A percentile compares a stretch with the other conserved stretches of the same genome.
phyloP scores from a whole-genome alignment of 208 protist species.

The Leishmania guyanensis region DNA sequence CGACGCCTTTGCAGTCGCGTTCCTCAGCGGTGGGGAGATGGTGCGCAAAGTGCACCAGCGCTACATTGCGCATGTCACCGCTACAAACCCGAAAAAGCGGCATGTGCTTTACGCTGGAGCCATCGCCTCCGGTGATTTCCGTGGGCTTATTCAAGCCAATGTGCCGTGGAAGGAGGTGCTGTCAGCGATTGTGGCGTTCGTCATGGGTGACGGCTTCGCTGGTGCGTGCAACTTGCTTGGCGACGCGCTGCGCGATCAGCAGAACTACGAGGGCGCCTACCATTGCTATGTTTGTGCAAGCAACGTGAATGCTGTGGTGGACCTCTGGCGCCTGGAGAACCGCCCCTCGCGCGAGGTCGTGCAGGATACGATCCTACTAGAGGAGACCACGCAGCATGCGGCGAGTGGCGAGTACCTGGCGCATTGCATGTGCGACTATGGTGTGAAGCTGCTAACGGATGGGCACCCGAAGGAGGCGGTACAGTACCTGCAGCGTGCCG shows the following conservation, averaged over 20 bases:
- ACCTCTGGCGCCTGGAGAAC: slow-evolving; percentile 58
- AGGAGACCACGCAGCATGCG: slow-evolving; percentile 59
- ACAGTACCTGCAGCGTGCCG: slow-evolving; percentile 59
- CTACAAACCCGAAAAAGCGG: slow-evolving; percentile 45
- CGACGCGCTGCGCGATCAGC: slow-evolving; percentile 39
- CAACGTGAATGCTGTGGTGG: slow-evolving; percentile 73
- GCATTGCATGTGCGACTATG: slow-evolving; percentile 62
- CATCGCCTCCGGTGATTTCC: slow-evolving; percentile 71
- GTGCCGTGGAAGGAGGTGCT: slow-evolving; percentile 82
- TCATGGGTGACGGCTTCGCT: slow-evolving; percentile 63
- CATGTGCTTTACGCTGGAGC: slow-evolving; percentile 73
- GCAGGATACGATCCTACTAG: slow-evolving; percentile 63
- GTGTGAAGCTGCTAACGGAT: slow-evolving; percentile 45
- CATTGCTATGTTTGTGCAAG: slow-evolving; percentile 77
- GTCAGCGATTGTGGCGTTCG: slow-evolving; percentile 68
- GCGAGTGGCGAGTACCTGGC: slow-evolving; percentile 50
- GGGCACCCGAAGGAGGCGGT: slow-evolving; percentile 51
- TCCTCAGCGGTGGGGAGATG: slow-evolving; percentile 63
- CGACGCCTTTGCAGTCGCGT: slow-evolving; percentile 80
- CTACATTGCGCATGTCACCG: slow-evolving; percentile 47
- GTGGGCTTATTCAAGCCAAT: slow-evolving; percentile 37
- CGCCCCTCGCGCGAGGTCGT: slow-evolving; percentile 52
- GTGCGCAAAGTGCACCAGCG: slow-evolving; percentile 62
- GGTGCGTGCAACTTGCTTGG: slow-evolving; percentile 70
- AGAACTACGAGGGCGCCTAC: slow-evolving; percentile 71